Percentiles rank a stretch among this genome's conserved stretches.
phyloP scores from a whole-genome alignment of 805 yeast genomes.

The Candida verbasci region DNA sequence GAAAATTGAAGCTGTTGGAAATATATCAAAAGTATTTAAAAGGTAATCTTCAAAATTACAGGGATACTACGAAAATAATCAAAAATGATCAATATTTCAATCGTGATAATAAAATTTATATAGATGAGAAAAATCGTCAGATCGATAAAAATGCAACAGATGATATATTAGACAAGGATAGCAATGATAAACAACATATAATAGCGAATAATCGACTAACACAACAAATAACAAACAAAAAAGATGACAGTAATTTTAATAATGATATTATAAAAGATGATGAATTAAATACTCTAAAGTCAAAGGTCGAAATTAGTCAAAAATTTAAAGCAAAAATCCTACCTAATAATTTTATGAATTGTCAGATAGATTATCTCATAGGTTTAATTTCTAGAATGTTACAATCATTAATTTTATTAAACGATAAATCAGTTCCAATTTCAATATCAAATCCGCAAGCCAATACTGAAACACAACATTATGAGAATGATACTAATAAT shows the following conservation, averaged over 20 bases:
- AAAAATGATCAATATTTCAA: no score
- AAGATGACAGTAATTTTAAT: no score
- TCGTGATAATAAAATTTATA: no score
- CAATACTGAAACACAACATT: constrained; percentile 12
- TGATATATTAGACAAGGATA: no score
- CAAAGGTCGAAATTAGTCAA: background rate
- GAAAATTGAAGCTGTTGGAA: constrained; percentile 17
- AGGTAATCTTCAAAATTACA: constrained; percentile 2
- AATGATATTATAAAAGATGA: no score
- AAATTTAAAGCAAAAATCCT: constrained; percentile 13
- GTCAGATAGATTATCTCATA: constrained; percentile 68
- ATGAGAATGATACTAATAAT: background rate
- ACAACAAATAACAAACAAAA: no score
- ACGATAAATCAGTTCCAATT: constrained; percentile 53
- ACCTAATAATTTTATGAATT: constrained; percentile 55
- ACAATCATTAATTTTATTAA: constrained; percentile 64
- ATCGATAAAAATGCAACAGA: no score
- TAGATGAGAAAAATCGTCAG: no score
- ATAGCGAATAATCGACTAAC: no score
- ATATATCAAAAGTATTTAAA: constrained; percentile 19
- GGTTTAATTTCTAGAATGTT: constrained; percentile 76
- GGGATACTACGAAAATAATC: no score
- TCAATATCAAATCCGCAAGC: constrained; percentile 25
- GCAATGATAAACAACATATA: no score
- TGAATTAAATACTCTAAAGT: no score